Conservation (phyloP, 345 rosid species). For the Lepidium sativum region DNA sequence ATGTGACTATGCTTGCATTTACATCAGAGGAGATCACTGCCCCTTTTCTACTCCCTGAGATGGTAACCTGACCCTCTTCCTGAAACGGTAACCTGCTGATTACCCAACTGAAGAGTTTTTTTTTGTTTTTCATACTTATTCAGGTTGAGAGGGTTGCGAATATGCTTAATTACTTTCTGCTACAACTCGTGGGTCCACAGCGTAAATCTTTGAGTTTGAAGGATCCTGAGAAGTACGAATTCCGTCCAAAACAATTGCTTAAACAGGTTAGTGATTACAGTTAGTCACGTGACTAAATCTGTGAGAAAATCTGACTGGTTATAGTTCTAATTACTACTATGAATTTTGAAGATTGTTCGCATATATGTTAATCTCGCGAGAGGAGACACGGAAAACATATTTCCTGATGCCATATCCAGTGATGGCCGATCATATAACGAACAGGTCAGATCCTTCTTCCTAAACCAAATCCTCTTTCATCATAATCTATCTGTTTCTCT, state of each 20-base stretch:
- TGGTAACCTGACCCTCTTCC: slow-evolving; percentile 40
- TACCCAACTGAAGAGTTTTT: not conserved
- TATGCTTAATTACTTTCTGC: slow-evolving; percentile 93
- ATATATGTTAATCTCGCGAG: slow-evolving; percentile 85
- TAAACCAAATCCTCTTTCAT: not conserved
- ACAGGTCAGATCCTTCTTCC: slow-evolving; percentile 42
- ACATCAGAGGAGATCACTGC: slow-evolving; percentile 91
- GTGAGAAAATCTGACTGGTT: not conserved
- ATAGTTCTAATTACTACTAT: not conserved
- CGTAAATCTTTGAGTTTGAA: slow-evolving; percentile 81
- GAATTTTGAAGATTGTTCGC: slow-evolving; percentile 68
- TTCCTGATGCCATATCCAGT: slow-evolving; percentile 85
- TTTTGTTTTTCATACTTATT: slow-evolving; percentile 13
- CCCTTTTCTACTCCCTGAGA: slow-evolving; percentile 98
- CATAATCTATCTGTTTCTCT: not conserved
- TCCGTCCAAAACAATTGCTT: slow-evolving; percentile 89
- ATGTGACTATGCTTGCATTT: slow-evolving; percentile 86
- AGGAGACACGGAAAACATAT: slow-evolving; percentile 71
- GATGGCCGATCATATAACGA: slow-evolving; percentile 97
- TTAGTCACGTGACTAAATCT: not conserved
- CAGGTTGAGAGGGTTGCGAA: slow-evolving; percentile 96
- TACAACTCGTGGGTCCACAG: slow-evolving; percentile 97
- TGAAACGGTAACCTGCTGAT: not conserved
- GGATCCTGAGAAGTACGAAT: slow-evolving; percentile 96
- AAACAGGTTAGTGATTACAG: slow-evolving; percentile 55